These are phyloP conservation scores for Sporothrix variecibatus DNA, from an alignment of 2,329 filamentous ascomycete genomes.

Conservation along the genomic window DNA sequence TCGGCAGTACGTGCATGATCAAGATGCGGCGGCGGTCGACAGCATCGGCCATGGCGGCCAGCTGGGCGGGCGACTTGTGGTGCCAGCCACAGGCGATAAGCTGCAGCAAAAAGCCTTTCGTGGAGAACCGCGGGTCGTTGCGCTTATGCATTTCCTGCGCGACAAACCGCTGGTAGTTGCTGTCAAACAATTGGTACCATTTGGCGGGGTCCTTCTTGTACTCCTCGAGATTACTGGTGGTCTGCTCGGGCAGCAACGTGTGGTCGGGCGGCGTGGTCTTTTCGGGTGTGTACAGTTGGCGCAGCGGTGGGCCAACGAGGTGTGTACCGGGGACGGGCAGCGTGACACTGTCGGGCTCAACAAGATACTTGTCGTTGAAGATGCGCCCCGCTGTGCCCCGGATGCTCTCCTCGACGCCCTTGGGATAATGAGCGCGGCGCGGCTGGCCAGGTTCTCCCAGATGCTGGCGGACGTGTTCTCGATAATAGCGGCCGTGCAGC, in stretches of 20 bases:
- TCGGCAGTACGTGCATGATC: slow-evolving; percentile 74
- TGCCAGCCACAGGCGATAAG: slow-evolving; percentile 79
- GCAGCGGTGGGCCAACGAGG: slow-evolving; percentile 29
- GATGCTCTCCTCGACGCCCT: slow-evolving; percentile 67
- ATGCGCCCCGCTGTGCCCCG: slow-evolving; percentile 64
- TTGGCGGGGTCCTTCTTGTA: not conserved
- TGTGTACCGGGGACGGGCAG: slow-evolving; percentile 42
- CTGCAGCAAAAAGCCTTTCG: slow-evolving; percentile 72
- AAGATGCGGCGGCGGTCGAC: slow-evolving; percentile 75
- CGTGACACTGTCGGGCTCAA: slow-evolving; percentile 58
- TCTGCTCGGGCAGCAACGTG: not conserved
- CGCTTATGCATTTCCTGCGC: slow-evolving; percentile 78
- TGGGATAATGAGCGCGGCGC: slow-evolving; percentile 63
- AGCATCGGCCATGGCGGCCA: slow-evolving; percentile 64
- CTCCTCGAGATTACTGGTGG: not conserved
- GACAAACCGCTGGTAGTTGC: slow-evolving; percentile 79
- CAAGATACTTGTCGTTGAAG: slow-evolving; percentile 66
- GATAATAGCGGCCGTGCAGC: slow-evolving; percentile 63
- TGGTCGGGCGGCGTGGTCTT: slow-evolving; percentile 15
- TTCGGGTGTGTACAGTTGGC: not conserved
- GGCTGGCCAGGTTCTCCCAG: slow-evolving; percentile 61
- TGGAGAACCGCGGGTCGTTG: slow-evolving; percentile 61
- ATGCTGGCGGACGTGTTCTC: slow-evolving; percentile 63
- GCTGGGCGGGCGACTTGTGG: slow-evolving; percentile 67
- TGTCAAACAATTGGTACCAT: slow-evolving; percentile 56